A percentile compares a stretch with the other conserved stretches of the same genome.
Conservation (phyloP, 2,329 filamentous ascomycete species). For the Apiospora marii region DNA sequence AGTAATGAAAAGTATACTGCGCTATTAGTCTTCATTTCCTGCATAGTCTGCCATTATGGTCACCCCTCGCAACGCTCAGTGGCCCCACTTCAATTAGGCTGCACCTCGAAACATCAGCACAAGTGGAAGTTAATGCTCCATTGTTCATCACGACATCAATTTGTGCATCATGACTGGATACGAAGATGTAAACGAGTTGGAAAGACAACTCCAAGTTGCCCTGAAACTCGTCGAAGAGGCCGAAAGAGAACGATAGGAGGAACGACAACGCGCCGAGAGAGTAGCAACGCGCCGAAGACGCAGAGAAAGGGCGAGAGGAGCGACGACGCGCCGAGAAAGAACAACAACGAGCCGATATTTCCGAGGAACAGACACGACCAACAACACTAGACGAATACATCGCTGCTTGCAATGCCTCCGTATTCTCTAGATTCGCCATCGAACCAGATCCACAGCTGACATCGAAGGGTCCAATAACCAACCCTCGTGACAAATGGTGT, state of each 20-base stretch:
- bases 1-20: background rate
- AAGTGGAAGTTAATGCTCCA: too few species aligned
- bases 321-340: too few species aligned
- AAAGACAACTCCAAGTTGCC: background rate
- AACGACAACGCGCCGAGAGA: constrained; percentile 11
- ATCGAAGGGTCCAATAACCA: constrained; percentile 40
- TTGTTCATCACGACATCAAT: background rate
- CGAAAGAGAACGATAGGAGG: background rate
- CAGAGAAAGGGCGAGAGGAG: background rate
- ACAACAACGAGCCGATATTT: too few species aligned
- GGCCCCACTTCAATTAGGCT: background rate
- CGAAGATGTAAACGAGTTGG: background rate
- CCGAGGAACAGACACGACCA: too few species aligned
- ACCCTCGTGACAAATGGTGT: constrained; percentile 40
- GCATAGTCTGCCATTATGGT: background rate
- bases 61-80: constrained; percentile 4
- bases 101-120: background rate
- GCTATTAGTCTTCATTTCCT: background rate
- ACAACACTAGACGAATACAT: too few species aligned
- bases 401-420: too few species aligned
- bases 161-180: background rate
- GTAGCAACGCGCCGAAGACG: constrained; percentile 30
- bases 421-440: too few species aligned
- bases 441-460: too few species aligned
- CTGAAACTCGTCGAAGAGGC: background rate